Evolutionary conservation across 1,284 basidiomycete genomes (phyloP), one percentile per base, ranked within the genome.

Genomic region (Ustilago nuda): DNA sequence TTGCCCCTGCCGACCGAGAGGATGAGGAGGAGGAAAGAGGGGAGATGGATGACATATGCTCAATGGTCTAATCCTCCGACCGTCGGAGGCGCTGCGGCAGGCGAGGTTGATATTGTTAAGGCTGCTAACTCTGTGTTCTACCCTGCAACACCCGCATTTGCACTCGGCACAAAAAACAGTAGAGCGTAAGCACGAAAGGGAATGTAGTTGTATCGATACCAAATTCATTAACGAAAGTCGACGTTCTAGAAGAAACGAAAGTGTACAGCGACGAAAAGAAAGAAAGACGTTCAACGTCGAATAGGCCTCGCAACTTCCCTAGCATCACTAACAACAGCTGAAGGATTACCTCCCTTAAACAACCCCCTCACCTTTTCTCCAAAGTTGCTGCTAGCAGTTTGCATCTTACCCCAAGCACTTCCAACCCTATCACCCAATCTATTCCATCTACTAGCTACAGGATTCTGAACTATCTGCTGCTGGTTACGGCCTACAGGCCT

Each of bases 41-140:
- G 30, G 1, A 66, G 61, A n/a, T 72, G 69, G 69, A 43, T 72
- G 52, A 66, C 69, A 15, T 72, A 72, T 56, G 53, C 60, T 2
- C 63, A 72, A 52, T 72, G 62, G 62, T 51, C 48, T 13, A 68
- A 65, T 37, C 60, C 60, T 1, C 8, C 37, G 2, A 12, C n/a
- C 6, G 45, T 8, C 8, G 55, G 37, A 19, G 60, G 54, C 1
- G 54, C 23, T 36, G 46, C 48, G 7, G 11, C 36, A 1, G 27
- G 48, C 2, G 69, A 62, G 4, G 58, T 30, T 15, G 67, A 70
- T 2, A 33, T 61, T 11, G 55, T 65, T 4, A 56, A n/a, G 33
- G 55, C 55, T 19, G 69, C 69, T 1, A 72, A 72, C 37, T 17
- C 15, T 30, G 23, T 55, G 5, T 72, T 72, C 43, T 66, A 72